A percentile compares a stretch with the other conserved stretches of the same genome.
Evolutionary conservation across 2,329 filamentous ascomycete species (phyloP).

Genomic region (Bipolaris victoriae): DNA sequence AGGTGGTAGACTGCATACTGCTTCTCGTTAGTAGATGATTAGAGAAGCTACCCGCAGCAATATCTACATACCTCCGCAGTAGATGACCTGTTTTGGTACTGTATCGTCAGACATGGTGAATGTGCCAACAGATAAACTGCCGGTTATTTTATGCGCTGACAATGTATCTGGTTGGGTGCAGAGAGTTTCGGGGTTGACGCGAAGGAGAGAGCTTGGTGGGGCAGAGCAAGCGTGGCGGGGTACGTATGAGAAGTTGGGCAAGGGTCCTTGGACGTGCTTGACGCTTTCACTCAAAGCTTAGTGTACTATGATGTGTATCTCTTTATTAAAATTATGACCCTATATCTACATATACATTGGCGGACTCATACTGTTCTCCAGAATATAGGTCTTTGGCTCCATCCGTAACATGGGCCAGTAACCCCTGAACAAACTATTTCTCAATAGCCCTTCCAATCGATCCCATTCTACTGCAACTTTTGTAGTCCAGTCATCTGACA

Average conservation of each 20-base stretch:
- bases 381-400: slow-evolving; percentile 60
- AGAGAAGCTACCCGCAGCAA: neutral
- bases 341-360: too few species aligned
- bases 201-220: slow-evolving; percentile 21
- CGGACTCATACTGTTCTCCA: slow-evolving; percentile 47
- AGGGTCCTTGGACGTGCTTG: slow-evolving; percentile 7
- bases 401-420: slow-evolving; percentile 63
- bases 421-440: slow-evolving; percentile 50
- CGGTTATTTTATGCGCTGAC: neutral
- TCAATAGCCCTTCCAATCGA: slow-evolving; percentile 39
- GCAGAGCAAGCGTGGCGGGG: slow-evolving; percentile 21
- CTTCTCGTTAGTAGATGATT: slow-evolving; percentile 26
- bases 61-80: slow-evolving; percentile 64
- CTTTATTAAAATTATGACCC: too few species aligned
- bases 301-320: neutral
- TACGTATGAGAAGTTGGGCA: slow-evolving; percentile 11
- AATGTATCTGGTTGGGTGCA: slow-evolving; percentile 6
- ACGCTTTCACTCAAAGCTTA: neutral
- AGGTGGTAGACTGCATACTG: slow-evolving; percentile 70
- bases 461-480: neutral
- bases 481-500: slow-evolving; percentile 21
- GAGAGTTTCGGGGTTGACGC: slow-evolving; percentile 16
- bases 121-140: neutral
- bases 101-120: slow-evolving; percentile 45
- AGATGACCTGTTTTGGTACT: slow-evolving; percentile 60